These are phyloP conservation scores for Diaporthe sp. DNA, from an alignment of 2,329 filamentous ascomycete species.

Conservation along the genomic window DNA sequence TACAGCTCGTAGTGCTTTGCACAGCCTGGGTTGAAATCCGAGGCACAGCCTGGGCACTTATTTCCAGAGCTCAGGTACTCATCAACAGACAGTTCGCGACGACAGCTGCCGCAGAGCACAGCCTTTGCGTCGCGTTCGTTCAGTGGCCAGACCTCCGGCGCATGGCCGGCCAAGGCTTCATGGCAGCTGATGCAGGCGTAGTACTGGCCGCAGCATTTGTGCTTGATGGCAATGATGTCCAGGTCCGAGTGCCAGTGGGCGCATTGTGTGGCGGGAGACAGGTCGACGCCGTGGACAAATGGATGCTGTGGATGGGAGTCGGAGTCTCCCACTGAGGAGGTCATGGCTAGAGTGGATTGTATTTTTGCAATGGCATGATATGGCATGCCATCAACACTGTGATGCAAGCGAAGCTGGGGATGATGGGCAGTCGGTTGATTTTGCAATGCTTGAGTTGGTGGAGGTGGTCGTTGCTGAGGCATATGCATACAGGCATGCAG, in stretches of 20 bases:
- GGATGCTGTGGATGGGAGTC: not conserved
- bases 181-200: constrained; percentile 46
- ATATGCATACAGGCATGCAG: not conserved
- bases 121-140: constrained; percentile 38
- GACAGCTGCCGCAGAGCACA: constrained; percentile 44
- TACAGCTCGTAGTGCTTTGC: constrained; percentile 44
- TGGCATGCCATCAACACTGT: not conserved
- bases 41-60: constrained; percentile 41
- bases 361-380: not conserved
- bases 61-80: constrained; percentile 42
- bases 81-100: constrained; percentile 41
- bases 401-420: too few relatives aligned
- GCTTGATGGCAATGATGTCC: constrained; percentile 46
- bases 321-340: not conserved
- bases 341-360: not conserved
- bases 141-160: constrained; percentile 41
- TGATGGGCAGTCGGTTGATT: not conserved
- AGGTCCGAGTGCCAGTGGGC: constrained; percentile 45
- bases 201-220: constrained; percentile 45
- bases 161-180: constrained; percentile 41
- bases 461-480: not conserved
- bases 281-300: constrained; percentile 41
- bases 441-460: not conserved
- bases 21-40: constrained; percentile 45
- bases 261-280: constrained; percentile 43